Base-by-base conservation (phyloP, 768 basidiomycete species). In the Suillus brevipes region DNA sequence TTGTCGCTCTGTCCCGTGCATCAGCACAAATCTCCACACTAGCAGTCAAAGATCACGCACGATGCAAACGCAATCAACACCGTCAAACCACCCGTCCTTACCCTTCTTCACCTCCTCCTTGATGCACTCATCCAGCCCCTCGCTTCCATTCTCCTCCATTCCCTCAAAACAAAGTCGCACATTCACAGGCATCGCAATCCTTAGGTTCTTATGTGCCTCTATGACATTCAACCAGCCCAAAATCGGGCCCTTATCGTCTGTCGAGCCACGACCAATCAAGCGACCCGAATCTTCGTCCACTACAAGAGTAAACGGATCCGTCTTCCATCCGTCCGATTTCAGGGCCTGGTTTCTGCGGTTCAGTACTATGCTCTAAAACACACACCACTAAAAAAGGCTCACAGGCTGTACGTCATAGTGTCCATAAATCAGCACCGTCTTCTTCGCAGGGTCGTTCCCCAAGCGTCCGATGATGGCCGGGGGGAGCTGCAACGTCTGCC, bases 321-420 rank as follows among this genome's bases (percentile, higher is more conserved):
- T 89, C 66, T 87, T 80, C 96, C 95, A 97, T 9, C 96, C 96
- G 68, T 97, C 95, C 18, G 82, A 80, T 64, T 78, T 72, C 40
- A 78, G 66, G 0, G 82, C 82, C 82, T 82, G 61, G 12, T 38
- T n/a, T 18, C 13, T 16, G 18, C 28, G 3, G 10, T 18, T 59
- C 57, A 59, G 57, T 40, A 28, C 18, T 25, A 14, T 20, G 9
- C 10, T 34, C 31, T 28, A 20, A 1, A 53, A 12, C 7, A 40
- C 31, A 36, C n/a, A 8, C 8, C 14, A 0, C 14, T 23, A 38
- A 14, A 23, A 8, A 6, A 52, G 12, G 77, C 87, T 60, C 65
- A 92, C 92, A 10, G 96, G 95, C 71, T 97, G 96, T 8, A 97
- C 96, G 73, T 97, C 95, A 72, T 94, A 97, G 76, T 98, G 96